Percentiles rank a stretch among this genome's conserved stretches.
Evolutionary conservation across 345 rosid species (phyloP).

Genomic region (Triadica sebifera): DNA sequence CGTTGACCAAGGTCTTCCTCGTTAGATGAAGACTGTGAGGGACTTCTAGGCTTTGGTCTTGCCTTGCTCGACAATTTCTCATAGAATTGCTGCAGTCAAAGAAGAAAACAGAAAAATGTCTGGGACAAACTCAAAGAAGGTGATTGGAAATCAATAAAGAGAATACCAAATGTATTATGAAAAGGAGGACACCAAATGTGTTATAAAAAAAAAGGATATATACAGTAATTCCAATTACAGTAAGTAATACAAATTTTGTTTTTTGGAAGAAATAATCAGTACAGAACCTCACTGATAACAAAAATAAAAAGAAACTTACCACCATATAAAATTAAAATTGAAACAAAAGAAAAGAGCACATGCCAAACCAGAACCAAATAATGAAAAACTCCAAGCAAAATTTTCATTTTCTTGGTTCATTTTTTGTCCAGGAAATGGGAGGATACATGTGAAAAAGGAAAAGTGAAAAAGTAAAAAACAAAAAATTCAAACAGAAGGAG

Average conservation of each 20-base stretch:
- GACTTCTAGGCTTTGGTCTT: slow-evolving; percentile 78
- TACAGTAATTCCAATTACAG: background rate
- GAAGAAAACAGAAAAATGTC: background rate
- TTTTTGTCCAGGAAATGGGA: background rate
- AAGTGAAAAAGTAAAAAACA: background rate
- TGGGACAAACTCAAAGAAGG: background rate
- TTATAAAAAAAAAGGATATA: background rate
- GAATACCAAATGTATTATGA: background rate
- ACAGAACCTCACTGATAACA: background rate
- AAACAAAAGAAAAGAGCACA: background rate
- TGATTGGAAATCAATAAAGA: background rate
- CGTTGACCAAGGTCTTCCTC: slow-evolving; percentile 92
- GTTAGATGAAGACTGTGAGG: slow-evolving; percentile 54
- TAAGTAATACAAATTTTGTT: background rate
- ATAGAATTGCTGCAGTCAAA: slow-evolving; percentile 70
- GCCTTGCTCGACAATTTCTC: slow-evolving; percentile 85
- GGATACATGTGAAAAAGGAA: background rate
- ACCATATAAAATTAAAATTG: background rate
- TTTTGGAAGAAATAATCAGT: background rate
- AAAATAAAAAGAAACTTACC: background rate
- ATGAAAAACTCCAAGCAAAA: background rate
- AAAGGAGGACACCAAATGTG: background rate
- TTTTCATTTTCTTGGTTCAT: background rate
- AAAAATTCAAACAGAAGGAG: slow-evolving; percentile 4
- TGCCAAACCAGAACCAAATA: background rate